Conservation (phyloP, 2,329 filamentous ascomycete species). For the Volutella citrinella region DNA sequence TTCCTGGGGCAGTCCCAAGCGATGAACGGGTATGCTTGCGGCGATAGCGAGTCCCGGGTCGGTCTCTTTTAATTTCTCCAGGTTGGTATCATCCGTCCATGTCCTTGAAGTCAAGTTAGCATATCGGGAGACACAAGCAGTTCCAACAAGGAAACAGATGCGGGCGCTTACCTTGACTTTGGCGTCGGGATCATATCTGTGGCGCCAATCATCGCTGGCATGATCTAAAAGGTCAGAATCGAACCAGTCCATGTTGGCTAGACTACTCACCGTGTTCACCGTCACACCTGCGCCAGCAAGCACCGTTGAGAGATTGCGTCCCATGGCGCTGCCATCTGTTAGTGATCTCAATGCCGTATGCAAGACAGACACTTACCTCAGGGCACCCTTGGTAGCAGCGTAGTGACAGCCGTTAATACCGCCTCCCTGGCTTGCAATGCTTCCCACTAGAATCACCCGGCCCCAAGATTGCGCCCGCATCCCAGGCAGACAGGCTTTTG, state of each 20-base stretch:
- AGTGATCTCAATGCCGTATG: conserved; percentile 2
- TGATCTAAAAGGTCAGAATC: conserved; percentile 16
- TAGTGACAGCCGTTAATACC: conserved; percentile 35
- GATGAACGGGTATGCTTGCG: conserved; percentile 30
- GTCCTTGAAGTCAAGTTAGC: conserved; percentile 16
- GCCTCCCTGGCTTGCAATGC: conserved; percentile 31
- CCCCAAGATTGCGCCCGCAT: conserved; percentile 33
- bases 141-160: too few species aligned
- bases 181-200: conserved; percentile 35
- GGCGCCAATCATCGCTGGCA: conserved; percentile 34
- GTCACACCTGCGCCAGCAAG: conserved; percentile 31
- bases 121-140: not conserved
- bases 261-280: conserved; percentile 30
- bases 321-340: conserved; percentile 28
- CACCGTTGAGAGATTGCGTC: conserved; percentile 30
- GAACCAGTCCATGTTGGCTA: not conserved
- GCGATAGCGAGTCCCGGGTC: conserved; percentile 35
- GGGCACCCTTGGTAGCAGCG: conserved; percentile 32
- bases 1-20: conserved; percentile 32
- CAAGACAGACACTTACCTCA: conserved; percentile 12
- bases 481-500: conserved; percentile 27
- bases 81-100: conserved; percentile 27
- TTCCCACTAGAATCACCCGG: conserved; percentile 30
- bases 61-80: conserved; percentile 25
- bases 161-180: conserved; percentile 21